Percentiles rank a stretch among this genome's conserved stretches.
These are phyloP conservation scores for Ogataea parapolymorpha DNA, from an alignment of 805 yeast genomes.

Conservation along the genomic window DNA sequence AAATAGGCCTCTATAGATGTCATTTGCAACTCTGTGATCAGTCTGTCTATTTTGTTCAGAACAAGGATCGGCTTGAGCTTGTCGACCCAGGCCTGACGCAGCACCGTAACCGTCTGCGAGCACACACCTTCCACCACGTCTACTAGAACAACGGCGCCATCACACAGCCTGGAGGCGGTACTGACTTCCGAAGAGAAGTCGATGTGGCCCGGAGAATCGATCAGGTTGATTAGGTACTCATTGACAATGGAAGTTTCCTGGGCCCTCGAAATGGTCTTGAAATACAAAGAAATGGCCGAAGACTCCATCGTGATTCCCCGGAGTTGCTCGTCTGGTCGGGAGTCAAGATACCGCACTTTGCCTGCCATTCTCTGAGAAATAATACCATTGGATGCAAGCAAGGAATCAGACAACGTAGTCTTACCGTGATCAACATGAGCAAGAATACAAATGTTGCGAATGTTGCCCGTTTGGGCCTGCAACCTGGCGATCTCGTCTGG, in stretches of 20 bases:
- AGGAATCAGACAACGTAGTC: slow-evolving; percentile 88
- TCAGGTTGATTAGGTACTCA: slow-evolving; percentile 84
- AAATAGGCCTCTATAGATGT: slow-evolving; percentile 81
- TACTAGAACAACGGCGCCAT: slow-evolving; percentile 91
- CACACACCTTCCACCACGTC: slow-evolving; percentile 99
- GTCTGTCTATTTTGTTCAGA: slow-evolving; percentile 85
- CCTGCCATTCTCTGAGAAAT: slow-evolving; percentile 95
- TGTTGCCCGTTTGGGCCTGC: slow-evolving; percentile 64
- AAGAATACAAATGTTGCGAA: slow-evolving; percentile 88
- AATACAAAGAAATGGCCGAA: slow-evolving; percentile 90
- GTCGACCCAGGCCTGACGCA: slow-evolving; percentile 95
- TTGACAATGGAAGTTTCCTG: slow-evolving; percentile 38
- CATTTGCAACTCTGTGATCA: slow-evolving; percentile 76
- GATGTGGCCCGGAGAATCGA: slow-evolving; percentile 99
- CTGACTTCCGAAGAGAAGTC: slow-evolving; percentile 96
- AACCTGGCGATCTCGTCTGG: slow-evolving; percentile 60
- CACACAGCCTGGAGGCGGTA: slow-evolving; percentile 92
- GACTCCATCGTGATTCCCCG: slow-evolving; percentile 98
- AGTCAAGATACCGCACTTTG: slow-evolving; percentile 85
- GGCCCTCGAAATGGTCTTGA: slow-evolving; percentile 53
- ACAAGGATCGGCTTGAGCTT: slow-evolving; percentile 84
- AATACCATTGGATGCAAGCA: slow-evolving; percentile 93
- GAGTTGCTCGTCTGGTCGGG: slow-evolving; percentile 91
- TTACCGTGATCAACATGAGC: slow-evolving; percentile 99
- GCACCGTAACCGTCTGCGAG: slow-evolving; percentile 92